phyloP scores from a whole-genome alignment of 2,329 filamentous ascomycete genomes.

The Stenocarpella maydis region DNA sequence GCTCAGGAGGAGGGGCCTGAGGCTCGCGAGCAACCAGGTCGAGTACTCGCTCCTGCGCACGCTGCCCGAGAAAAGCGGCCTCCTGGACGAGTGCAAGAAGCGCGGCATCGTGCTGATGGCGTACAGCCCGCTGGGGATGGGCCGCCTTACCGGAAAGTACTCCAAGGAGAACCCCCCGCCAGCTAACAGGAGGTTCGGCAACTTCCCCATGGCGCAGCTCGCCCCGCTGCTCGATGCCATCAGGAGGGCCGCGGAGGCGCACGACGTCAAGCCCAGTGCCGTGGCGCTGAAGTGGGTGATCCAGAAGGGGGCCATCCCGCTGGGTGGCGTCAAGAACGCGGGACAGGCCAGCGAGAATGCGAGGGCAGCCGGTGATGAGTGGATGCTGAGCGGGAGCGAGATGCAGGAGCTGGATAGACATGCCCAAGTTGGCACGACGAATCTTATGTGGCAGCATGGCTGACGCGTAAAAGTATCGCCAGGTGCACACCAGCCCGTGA shows the following conservation, averaged over 20 bases:
- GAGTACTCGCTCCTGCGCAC: conserved; percentile 53
- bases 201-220: conserved; percentile 53
- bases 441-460: conserved; percentile 52
- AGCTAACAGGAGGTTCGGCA: conserved; percentile 48
- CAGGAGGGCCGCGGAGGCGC: conserved; percentile 46
- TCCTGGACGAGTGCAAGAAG: conserved; percentile 50
- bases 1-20: conserved; percentile 46
- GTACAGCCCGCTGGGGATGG: conserved; percentile 51
- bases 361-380: conserved; percentile 47
- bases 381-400: conserved; percentile 51
- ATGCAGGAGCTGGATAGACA: conserved; percentile 50
- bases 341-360: conserved; percentile 50
- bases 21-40: conserved; percentile 54
- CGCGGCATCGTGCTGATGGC: conserved; percentile 52
- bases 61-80: conserved; percentile 48
- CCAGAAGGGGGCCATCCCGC: conserved; percentile 52
- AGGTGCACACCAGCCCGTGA: background rate
- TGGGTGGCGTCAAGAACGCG: conserved; percentile 51
- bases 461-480: conserved; percentile 32
- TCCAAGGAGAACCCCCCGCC: conserved; percentile 47
- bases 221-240: conserved; percentile 48
- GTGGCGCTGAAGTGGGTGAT: conserved; percentile 55
- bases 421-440: conserved; percentile 50
- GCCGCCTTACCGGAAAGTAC: conserved; percentile 51
- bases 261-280: conserved; percentile 45